Base-by-base conservation (phyloP, 1,284 basidiomycete species). In the Cutaneotrichosporon arboriforme region DNA sequence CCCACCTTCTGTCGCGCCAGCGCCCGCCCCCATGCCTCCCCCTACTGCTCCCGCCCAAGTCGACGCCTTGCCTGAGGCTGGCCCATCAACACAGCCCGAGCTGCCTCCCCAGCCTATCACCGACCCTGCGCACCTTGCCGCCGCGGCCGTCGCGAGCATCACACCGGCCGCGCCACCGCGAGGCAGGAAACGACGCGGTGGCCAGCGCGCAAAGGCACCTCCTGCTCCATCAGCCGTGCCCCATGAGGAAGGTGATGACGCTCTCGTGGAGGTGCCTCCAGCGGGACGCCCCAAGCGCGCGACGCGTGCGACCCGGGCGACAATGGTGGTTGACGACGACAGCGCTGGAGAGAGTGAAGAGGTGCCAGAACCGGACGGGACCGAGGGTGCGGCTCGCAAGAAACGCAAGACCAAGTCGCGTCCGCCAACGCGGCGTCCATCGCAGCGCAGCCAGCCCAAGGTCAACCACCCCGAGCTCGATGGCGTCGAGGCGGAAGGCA, bases 401-500 rank as follows among this genome's bases (percentile, higher is more conserved):
- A 44, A 13, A n/a, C 42, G 42, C 26, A 45, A 45, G 43, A 18
- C 18, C 33, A 45, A 45, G 43, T 12, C 43, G 13, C 33, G 31
- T 7, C 20, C 38, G 12, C n/a, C 42, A n/a, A 17, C 42, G 2
- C 17, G 43, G 17, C 43, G 43, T 2, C 43, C 43, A 12, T 10
- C 33, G 13, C 17, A 17, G 18, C 31, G 43, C 4, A 10, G 31
- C 8, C 13, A 17, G 13, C 38, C 38, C 20, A 22, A 18, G 8
- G 14, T 55, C 4, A 34, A 49, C 3, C 47, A 56, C 35, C 57
- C 54, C 1, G 51, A 58, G 18, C 53, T 68, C 9, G 58, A 61
- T n/a, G 66, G 58, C 34, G 57, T 64, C 5, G 52, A 63, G 40
- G 60, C 55, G 3, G 61, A 65, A 43, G 61, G 65, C 13, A 52